These are phyloP conservation scores for Phalaenopsis aphrodite DNA, from an alignment of 106 monocot species.

Conservation along the genomic window DNA sequence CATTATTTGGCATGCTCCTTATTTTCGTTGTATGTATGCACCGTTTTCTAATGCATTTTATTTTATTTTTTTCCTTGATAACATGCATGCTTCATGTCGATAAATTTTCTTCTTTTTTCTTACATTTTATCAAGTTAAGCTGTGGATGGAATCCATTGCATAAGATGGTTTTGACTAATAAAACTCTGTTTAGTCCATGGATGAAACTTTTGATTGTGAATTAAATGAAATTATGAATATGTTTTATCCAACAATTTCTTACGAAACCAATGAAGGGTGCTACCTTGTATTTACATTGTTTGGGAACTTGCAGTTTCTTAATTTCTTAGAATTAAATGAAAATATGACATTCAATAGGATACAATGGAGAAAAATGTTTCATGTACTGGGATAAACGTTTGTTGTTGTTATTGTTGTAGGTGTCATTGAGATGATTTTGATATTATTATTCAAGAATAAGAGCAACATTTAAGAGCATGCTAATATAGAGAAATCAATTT, in stretches of 20 bases:
- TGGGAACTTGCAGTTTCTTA: not conserved
- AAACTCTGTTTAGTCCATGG: not conserved
- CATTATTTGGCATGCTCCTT: conserved; percentile 63
- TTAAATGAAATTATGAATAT: not conserved
- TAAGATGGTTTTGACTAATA: not conserved
- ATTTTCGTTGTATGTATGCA: conserved; percentile 57
- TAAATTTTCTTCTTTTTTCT: not conserved
- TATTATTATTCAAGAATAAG: not conserved
- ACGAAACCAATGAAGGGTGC: not conserved
- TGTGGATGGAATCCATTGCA: too few species aligned
- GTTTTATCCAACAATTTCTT: not conserved
- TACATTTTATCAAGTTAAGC: not conserved
- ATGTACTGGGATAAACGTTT: not conserved
- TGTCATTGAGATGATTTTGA: not conserved
- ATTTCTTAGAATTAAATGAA: not conserved
- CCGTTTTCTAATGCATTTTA: not conserved
- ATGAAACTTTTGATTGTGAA: not conserved
- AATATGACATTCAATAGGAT: too few species aligned
- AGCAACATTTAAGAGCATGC: not conserved
- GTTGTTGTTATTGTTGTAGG: not conserved
- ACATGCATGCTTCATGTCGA: not conserved
- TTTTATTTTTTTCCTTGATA: not conserved
- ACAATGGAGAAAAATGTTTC: too few species aligned
- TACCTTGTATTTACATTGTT: not conserved
- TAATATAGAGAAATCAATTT: not conserved